These are phyloP conservation scores for Colletotrichum scovillei DNA, from an alignment of 2,329 filamentous ascomycete genomes.

Conservation along the genomic window DNA sequence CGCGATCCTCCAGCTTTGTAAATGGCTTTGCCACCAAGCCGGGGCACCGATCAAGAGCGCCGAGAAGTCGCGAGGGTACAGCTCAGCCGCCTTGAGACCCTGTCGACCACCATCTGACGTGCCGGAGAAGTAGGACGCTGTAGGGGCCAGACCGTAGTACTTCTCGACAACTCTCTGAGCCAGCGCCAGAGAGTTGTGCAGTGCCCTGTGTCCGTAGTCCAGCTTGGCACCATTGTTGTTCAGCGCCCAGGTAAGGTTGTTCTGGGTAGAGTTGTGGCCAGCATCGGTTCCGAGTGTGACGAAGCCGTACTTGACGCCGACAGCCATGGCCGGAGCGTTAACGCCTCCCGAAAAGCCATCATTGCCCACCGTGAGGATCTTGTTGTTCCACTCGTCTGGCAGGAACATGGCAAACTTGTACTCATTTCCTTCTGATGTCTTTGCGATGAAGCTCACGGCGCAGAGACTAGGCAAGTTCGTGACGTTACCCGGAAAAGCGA, in stretches of 20 bases:
- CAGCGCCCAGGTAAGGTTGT: slow-evolving; percentile 51
- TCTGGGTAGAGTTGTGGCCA: slow-evolving; percentile 50
- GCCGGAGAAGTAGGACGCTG: slow-evolving; percentile 57
- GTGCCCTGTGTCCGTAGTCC: slow-evolving; percentile 52
- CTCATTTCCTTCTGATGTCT: slow-evolving; percentile 35
- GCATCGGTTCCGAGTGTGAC: slow-evolving; percentile 56
- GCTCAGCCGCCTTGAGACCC: slow-evolving; percentile 47
- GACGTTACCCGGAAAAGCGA: slow-evolving; percentile 41
- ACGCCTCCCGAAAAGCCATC: slow-evolving; percentile 45
- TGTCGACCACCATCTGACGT: slow-evolving; percentile 64
- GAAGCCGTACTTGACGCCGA: slow-evolving; percentile 48
- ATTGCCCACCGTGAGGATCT: slow-evolving; percentile 47
- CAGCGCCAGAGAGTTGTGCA: slow-evolving; percentile 60
- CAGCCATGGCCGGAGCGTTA: slow-evolving; percentile 47
- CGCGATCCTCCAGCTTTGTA: slow-evolving; percentile 56
- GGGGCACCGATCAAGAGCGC: slow-evolving; percentile 62
- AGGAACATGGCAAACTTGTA: slow-evolving; percentile 48
- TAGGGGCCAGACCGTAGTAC: slow-evolving; percentile 55
- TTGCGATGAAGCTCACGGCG: slow-evolving; percentile 45
- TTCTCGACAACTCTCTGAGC: slow-evolving; percentile 58
- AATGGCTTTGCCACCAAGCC: slow-evolving; percentile 62
- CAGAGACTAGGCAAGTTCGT: slow-evolving; percentile 47
- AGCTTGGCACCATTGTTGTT: slow-evolving; percentile 46
- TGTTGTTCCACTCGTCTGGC: slow-evolving; percentile 44
- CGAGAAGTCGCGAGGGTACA: slow-evolving; percentile 52